Evolutionary conservation across 768 basidiomycete species (phyloP).

Genomic region (Lyophyllum semitale): DNA sequence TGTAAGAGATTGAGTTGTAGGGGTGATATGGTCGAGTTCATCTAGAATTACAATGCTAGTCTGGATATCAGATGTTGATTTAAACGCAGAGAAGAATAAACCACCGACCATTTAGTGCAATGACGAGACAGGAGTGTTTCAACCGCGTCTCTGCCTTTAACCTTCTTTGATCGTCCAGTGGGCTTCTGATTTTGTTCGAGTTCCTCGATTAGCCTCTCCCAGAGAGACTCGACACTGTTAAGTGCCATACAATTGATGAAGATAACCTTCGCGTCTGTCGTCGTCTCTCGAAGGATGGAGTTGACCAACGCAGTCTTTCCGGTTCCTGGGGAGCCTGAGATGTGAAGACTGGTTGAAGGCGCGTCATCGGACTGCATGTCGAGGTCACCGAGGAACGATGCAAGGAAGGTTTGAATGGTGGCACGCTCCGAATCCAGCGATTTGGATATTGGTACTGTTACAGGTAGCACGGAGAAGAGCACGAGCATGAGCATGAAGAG

Average conservation of each 20-base stretch:
- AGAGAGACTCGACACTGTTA: constrained; percentile 64
- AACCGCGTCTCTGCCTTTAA: constrained; percentile 50
- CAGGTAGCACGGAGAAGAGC: constrained; percentile 73
- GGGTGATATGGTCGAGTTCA: constrained; percentile 82
- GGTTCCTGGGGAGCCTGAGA: constrained; percentile 92
- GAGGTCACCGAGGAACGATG: constrained; percentile 46
- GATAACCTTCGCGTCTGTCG: constrained; percentile 48
- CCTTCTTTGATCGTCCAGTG: constrained; percentile 36
- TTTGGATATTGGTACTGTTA: constrained; percentile 48
- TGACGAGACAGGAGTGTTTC: constrained; percentile 44
- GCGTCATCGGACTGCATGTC: constrained; percentile 21
- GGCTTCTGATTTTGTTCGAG: constrained; percentile 42
- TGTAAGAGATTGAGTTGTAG: constrained; percentile 56
- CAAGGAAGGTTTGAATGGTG: constrained; percentile 59
- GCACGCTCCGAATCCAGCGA: constrained; percentile 70
- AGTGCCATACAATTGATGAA: constrained; percentile 84
- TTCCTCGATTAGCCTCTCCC: constrained; percentile 67
- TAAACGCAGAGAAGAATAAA: background rate
- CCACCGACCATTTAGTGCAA: constrained; percentile 45
- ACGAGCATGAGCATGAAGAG: constrained; percentile 59
- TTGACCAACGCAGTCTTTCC: constrained; percentile 89
- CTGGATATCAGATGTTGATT: constrained; percentile 22
- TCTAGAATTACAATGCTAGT: constrained; percentile 77
- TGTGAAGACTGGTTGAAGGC: constrained; percentile 62
- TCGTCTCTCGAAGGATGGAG: constrained; percentile 51